Percentiles rank a stretch among this genome's conserved stretches.
Evolutionary conservation across 176 grass and related monocot genomes (phyloP).

Genomic region (Triticum timopheevii): DNA sequence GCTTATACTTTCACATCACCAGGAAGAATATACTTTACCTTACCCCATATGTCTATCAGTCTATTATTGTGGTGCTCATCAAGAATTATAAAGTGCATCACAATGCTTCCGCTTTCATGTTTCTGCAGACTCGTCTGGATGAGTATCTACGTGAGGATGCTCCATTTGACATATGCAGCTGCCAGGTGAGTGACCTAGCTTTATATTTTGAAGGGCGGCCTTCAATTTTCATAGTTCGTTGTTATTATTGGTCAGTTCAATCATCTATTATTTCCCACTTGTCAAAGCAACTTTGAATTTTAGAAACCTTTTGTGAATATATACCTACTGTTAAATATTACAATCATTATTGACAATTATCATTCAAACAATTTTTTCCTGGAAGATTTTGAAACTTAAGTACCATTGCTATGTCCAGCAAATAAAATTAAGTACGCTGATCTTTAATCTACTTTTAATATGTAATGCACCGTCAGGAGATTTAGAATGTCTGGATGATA

Average conservation of each 20-base stretch:
- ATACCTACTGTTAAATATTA: background rate
- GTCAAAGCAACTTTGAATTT: background rate
- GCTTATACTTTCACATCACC: background rate
- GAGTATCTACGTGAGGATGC: conserved; percentile 83
- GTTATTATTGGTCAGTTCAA: conserved; percentile 1
- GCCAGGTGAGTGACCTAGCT: conserved; percentile 59
- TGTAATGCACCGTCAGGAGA: background rate
- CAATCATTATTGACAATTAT: background rate
- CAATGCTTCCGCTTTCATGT: background rate
- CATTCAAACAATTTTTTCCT: background rate
- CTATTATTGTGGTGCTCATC: background rate
- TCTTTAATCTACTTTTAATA: background rate
- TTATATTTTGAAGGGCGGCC: background rate
- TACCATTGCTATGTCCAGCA: conserved; percentile 4
- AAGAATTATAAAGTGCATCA: background rate
- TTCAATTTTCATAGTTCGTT: background rate
- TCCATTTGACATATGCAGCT: conserved; percentile 93
- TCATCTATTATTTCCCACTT: conserved; percentile 3
- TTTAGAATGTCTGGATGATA: background rate
- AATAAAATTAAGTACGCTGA: background rate
- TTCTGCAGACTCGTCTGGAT: conserved; percentile 70
- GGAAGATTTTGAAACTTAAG: background rate
- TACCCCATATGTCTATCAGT: background rate
- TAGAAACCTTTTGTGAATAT: background rate
- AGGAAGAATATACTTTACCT: background rate